A percentile compares a stretch with the other conserved stretches of the same genome.
Conservation (phyloP, 116 monocot species). For the Posidonia oceanica region DNA sequence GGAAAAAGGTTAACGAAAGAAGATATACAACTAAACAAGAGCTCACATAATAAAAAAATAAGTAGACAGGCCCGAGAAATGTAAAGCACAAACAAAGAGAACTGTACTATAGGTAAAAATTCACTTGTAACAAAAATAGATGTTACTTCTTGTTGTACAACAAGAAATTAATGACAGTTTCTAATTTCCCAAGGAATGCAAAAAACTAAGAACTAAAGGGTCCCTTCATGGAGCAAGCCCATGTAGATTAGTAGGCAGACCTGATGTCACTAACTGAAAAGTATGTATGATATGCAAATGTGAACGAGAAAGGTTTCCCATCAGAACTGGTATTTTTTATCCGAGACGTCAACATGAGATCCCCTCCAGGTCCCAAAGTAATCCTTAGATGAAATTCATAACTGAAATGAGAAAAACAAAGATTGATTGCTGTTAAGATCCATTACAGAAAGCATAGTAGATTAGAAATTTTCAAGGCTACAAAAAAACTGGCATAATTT, state of each 20-base stretch:
- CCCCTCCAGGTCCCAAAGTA: slow-evolving; percentile 63
- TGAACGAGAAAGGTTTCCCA: slow-evolving; percentile 87
- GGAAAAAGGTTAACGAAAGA: too few relatives aligned
- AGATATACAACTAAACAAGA: too few relatives aligned
- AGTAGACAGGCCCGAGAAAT: too few relatives aligned
- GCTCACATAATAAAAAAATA: too few relatives aligned
- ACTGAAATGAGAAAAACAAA: slow-evolving; percentile 25
- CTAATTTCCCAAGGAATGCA: too few relatives aligned
- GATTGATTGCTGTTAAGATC: background rate
- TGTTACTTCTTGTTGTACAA: too few relatives aligned
- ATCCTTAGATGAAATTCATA: slow-evolving; percentile 82
- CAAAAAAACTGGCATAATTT: background rate
- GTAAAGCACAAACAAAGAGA: too few relatives aligned
- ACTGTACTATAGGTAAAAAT: too few relatives aligned
- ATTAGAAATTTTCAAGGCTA: background rate
- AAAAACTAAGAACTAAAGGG: too few relatives aligned
- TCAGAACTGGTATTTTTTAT: slow-evolving; percentile 83
- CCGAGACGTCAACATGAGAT: slow-evolving; percentile 74
- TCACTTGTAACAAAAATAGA: too few relatives aligned
- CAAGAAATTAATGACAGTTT: too few relatives aligned
- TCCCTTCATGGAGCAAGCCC: too few relatives aligned
- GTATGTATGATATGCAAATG: slow-evolving; percentile 82
- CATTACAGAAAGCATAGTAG: background rate
- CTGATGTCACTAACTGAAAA: slow-evolving; percentile 92
- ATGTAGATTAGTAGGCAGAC: slow-evolving; percentile 18